These are phyloP conservation scores for Myotisia sp. DNA, from an alignment of 2,329 filamentous ascomycete species.

Conservation along the genomic window DNA sequence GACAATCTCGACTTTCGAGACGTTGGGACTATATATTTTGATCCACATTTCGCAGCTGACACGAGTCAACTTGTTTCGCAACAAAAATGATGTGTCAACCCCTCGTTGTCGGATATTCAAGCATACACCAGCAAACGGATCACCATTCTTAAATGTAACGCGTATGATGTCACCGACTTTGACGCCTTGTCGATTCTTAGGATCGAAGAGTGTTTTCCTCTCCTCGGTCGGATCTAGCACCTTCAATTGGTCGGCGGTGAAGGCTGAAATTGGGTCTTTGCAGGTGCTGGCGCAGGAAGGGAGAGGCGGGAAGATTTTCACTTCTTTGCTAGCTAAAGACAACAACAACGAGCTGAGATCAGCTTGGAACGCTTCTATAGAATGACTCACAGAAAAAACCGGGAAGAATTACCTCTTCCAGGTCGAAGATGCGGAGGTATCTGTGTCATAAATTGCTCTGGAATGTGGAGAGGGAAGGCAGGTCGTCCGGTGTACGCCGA, in stretches of 20 bases:
- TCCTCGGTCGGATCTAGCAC: constrained; percentile 73
- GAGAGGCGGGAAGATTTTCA: constrained; percentile 40
- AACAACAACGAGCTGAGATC: constrained; percentile 6
- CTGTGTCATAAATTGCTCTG: constrained; percentile 30
- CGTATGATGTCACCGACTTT: constrained; percentile 83
- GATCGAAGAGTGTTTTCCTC: constrained; percentile 65
- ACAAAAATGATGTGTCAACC: constrained; percentile 72
- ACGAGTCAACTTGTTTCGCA: constrained; percentile 73
- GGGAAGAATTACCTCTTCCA: constrained; percentile 20
- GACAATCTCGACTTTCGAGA: constrained; percentile 85
- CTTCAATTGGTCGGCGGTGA: constrained; percentile 55
- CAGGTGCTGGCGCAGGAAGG: constrained; percentile 38
- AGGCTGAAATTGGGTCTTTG: constrained; percentile 50
- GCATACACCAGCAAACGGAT: constrained; percentile 81
- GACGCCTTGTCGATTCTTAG: constrained; percentile 59
- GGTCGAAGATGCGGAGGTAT: constrained; percentile 27
- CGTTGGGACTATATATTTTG: constrained; percentile 83
- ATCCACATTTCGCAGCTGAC: constrained; percentile 94
- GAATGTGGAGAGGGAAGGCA: constrained; percentile 29
- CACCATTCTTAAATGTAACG: constrained; percentile 68
- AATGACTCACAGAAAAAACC: not conserved
- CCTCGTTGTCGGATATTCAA: constrained; percentile 78
- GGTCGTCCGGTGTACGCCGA: constrained; percentile 28
- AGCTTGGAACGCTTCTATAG: constrained; percentile 2
- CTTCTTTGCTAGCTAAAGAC: constrained; percentile 31